Evolutionary conservation across 1,284 basidiomycete species (phyloP).

Genomic region (Leccinum subrobustum): DNA sequence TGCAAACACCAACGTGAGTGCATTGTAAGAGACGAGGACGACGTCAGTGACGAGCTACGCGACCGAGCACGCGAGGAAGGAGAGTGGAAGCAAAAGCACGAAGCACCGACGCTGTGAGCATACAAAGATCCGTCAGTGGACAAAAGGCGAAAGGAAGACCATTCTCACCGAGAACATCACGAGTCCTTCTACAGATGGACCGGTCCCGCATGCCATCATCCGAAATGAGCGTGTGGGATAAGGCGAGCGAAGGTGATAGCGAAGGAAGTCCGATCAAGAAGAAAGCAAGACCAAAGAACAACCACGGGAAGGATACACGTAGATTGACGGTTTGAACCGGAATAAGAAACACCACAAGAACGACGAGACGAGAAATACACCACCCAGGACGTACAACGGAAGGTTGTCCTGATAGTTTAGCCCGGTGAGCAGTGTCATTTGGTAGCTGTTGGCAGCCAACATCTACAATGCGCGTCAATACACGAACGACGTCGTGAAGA

Average conservation of each 20-base stretch:
- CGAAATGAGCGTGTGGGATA: conserved; percentile 52
- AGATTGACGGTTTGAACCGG: conserved; percentile 84
- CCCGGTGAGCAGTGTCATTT: conserved; percentile 85
- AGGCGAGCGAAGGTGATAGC: conserved; percentile 58
- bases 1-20: no score
- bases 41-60: no score
- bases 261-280: conserved; percentile 88
- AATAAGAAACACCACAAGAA: conserved; percentile 90
- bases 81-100: no score
- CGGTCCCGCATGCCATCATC: conserved; percentile 33
- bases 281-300: conserved; percentile 88
- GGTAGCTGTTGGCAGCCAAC: conserved; percentile 89
- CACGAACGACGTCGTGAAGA: neutral
- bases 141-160: no score
- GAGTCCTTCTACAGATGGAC: no score
- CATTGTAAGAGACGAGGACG: no score
- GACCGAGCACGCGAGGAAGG: no score
- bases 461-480: conserved; percentile 44
- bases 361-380: conserved; percentile 82
- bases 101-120: no score
- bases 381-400: conserved; percentile 88
- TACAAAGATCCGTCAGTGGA: no score
- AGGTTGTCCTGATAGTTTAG: conserved; percentile 78
- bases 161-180: no score
- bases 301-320: conserved; percentile 84